Percentiles rank a stretch among this genome's conserved stretches.
phyloP scores from a whole-genome alignment of 805 yeast species.

The Lachancea waltii region DNA sequence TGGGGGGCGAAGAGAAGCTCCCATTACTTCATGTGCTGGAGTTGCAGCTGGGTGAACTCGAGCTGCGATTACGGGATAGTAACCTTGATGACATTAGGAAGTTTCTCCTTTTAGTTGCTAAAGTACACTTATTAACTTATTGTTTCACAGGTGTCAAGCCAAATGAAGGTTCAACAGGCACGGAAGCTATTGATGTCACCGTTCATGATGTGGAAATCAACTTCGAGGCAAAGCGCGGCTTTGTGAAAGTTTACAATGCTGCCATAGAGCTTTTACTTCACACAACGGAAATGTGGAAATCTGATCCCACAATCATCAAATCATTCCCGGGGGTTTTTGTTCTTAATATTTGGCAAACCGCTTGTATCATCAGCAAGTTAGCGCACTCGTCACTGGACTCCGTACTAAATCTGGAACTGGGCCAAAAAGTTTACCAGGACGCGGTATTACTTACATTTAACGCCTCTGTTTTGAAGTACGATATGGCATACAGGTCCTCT shows the following conservation, averaged over 20 bases:
- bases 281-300: constrained; percentile 52
- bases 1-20: constrained; percentile 61
- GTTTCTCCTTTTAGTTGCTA: constrained; percentile 61
- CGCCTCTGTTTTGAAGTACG: constrained; percentile 85
- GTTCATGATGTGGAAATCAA: constrained; percentile 23
- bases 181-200: constrained; percentile 9
- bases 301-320: constrained; percentile 56
- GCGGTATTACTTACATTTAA: constrained; percentile 65
- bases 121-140: constrained; percentile 78
- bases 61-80: constrained; percentile 39
- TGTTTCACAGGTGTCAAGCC: constrained; percentile 55
- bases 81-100: constrained; percentile 62
- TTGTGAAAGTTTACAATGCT: constrained; percentile 73
- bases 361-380: constrained; percentile 74
- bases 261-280: constrained; percentile 66
- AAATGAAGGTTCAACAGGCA: constrained; percentile 7
- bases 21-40: constrained; percentile 67
- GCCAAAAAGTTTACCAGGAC: constrained; percentile 58
- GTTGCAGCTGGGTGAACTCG: constrained; percentile 71
- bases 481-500: constrained; percentile 85
- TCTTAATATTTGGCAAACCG: constrained; percentile 84
- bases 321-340: constrained; percentile 82
- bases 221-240: constrained; percentile 64
- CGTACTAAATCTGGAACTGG: constrained; percentile 62
- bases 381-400: constrained; percentile 67